A percentile compares a stretch with the other conserved stretches of the same genome.
These are phyloP conservation scores for Fusarium subglutinans DNA, from an alignment of 2,329 filamentous ascomycete species.

Conservation along the genomic window DNA sequence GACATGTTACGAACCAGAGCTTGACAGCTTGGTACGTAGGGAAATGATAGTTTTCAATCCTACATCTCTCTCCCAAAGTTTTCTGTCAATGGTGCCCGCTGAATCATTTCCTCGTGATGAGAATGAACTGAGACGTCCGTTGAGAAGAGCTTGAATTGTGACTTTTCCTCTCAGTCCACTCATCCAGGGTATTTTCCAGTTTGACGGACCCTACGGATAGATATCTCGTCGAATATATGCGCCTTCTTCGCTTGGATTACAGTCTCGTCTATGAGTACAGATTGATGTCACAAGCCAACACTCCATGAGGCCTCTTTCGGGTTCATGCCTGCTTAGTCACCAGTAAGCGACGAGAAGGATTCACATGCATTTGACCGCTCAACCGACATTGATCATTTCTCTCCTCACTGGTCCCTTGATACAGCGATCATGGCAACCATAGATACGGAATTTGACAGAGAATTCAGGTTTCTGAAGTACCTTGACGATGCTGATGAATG, in stretches of 20 bases:
- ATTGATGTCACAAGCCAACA: background rate
- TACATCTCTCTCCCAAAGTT: background rate
- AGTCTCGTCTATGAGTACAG: background rate
- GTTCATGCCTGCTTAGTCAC: background rate
- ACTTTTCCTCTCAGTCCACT: background rate
- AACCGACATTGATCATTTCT: background rate
- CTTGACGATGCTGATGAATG: background rate
- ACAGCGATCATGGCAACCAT: background rate
- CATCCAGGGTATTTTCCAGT: background rate
- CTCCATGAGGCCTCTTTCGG: background rate
- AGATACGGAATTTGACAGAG: background rate
- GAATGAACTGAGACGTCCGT: background rate
- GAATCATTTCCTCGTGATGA: background rate
- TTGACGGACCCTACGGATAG: background rate
- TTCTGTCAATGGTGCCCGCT: background rate
- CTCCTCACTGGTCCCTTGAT: too few relatives aligned
- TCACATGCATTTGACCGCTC: background rate
- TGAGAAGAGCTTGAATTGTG: background rate
- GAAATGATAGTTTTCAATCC: background rate
- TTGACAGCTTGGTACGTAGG: background rate
- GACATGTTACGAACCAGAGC: background rate
- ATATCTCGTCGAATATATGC: background rate
- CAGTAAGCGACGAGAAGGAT: slow-evolving; percentile 2
- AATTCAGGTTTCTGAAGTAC: slow-evolving; percentile 21
- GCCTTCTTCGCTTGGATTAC: background rate